Evolutionary conservation across 2,329 filamentous ascomycete genomes (phyloP), one percentile per base, ranked within the genome.

Genomic region (Claviceps purpurea): DNA sequence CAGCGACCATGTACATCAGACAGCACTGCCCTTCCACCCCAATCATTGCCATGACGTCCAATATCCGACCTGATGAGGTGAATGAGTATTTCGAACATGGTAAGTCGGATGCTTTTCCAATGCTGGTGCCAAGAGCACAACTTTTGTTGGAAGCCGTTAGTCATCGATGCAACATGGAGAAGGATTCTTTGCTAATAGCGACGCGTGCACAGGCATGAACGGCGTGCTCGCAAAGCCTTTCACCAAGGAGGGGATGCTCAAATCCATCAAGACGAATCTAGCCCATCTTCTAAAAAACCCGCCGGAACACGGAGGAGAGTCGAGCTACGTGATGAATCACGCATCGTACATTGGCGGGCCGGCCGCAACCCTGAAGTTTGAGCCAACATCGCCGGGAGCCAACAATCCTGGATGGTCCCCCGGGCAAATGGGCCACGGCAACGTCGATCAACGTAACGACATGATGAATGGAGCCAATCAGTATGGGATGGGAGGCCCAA

Each of bases 11-110:
- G 62, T 82, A 95, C 56, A 96, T 98, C 58, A 82, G 91, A 50
- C 87, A 95, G 63, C 88, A 91, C 56, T 83, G 89, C 57, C 80
- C 82, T 40, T 80, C 83, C 5, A 83, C 87, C 20, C 93, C 93
- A 0, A 94, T 98, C 61, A 88, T 98, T 54, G 93, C 93, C 47
- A 97, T 98, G 93, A 98, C 93, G 3, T 96, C 91, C 3, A 98
- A 97, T 64, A 97, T 98, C 57, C 81, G 93, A 57, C 90, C 89
- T 55, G 91, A 96, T 62, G 93, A 98, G 65, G 94, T 97, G 56
- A 87, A 91, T 51, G 90, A 94, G 71, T 98, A 98, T 65, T 97
- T 96, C 71, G 84, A 91, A 61, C 90, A 95, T 70, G 93, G 90
- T 93, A 77, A 73, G 84, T 68, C 20, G 24, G 24, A 34, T n/a